Base-by-base conservation (phyloP, 208 protist species). In the Balamuthia mandrillaris region DNA sequence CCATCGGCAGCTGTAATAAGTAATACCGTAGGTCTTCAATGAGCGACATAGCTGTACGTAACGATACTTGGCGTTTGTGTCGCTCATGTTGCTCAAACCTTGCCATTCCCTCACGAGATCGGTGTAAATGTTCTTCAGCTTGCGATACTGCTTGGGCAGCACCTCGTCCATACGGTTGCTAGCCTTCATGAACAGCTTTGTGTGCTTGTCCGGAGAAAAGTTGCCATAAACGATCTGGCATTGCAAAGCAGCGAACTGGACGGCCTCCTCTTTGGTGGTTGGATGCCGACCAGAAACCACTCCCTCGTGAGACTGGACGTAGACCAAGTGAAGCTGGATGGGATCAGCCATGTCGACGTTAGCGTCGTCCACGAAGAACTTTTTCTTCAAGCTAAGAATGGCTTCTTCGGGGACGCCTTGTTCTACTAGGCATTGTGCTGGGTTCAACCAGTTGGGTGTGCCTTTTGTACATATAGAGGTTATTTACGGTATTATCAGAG, bases 1-100 rank as follows among this genome's bases (percentile, higher is more conserved):
- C 66, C 66, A 74, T 52, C 74, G 72, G 81, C 93, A 91, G 27
- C 84, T 37, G 70, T 94, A 95, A 51, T 90, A 91, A 35, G 89
- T 92, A 82, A 94, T 91, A 87, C 93, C 93, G 61, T 93, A 95
- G 2, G 93, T 95, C 65, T 94, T 94, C 31, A 95, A 83, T 6
- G 88, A 90, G 42, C 93, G 88, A 51, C 87, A 90, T 12, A 94
- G 51, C 85, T 94, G 92, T 21, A 94, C 84, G 41, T 93, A 95
- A 24, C 91, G 86, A 79, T 90, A 95, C 86, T 95, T 95, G 44
- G 92, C 90, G 84, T 94, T 92, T 14, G 91, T 44, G 70, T 93
- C 90, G 31, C 54, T 85, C 87, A 93, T 88, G 27, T 77, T 84
- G 7, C 87, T 65, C 7, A 94, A 74, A 81, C 94, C 94, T 35